phyloP scores from a whole-genome alignment of 2,329 filamentous ascomycete species.

The Lecanicillium sp. region DNA sequence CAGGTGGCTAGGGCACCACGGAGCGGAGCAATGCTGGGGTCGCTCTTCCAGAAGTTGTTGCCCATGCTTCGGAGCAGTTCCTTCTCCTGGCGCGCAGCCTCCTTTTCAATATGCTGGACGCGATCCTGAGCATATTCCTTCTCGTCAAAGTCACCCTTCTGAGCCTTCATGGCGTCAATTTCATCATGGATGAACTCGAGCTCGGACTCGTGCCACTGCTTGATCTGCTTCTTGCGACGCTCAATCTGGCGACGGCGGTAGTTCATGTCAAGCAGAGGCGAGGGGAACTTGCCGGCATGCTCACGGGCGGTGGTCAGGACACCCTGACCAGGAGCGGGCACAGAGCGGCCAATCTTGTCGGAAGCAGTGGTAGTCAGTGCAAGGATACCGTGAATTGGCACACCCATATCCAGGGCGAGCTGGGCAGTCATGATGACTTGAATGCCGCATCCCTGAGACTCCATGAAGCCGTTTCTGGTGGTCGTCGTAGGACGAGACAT shows the following conservation, averaged over 20 bases:
- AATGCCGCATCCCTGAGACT: constrained; percentile 96
- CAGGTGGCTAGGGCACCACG: constrained; percentile 94
- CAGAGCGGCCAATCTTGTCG: constrained; percentile 97
- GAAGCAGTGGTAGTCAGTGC: constrained; percentile 92
- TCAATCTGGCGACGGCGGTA: constrained; percentile 95
- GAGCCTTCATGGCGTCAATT: constrained; percentile 79
- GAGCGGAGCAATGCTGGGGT: constrained; percentile 85
- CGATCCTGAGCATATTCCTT: constrained; percentile 81
- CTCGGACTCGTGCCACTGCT: constrained; percentile 93
- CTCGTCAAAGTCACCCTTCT: constrained; percentile 67
- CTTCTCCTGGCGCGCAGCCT: constrained; percentile 84
- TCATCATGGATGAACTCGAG: constrained; percentile 89
- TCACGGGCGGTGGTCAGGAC: constrained; percentile 93
- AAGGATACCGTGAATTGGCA: constrained; percentile 92
- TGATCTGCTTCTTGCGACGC: constrained; percentile 87
- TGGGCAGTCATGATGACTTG: constrained; percentile 98
- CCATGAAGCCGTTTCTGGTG: constrained; percentile 97
- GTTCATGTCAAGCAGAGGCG: constrained; percentile 91
- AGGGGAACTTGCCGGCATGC: constrained; percentile 84
- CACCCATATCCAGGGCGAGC: constrained; percentile 95
- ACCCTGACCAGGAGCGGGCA: constrained; percentile 93
- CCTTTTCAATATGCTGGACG: constrained; percentile 72
- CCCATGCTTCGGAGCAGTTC: constrained; percentile 87
- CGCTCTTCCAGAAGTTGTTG: constrained; percentile 98
- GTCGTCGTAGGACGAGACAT: constrained; percentile 98